A percentile compares a stretch with the other conserved stretches of the same genome.
Conservation (phyloP, 257 asterid species). For the Scutellaria barbata region DNA sequence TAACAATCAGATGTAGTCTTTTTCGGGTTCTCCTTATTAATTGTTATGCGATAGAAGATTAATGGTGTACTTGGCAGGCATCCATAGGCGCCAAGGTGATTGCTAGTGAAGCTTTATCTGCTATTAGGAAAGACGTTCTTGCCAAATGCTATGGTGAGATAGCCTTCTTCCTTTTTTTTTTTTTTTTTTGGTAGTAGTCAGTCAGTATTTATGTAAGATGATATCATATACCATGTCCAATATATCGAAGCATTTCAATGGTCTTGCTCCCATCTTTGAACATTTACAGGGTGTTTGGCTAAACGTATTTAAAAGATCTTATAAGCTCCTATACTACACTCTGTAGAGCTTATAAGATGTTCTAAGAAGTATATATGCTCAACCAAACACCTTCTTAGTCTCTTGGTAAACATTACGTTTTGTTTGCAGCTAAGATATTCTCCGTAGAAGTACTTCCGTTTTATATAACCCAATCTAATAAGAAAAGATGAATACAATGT, state of each 20-base stretch:
- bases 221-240: slow-evolving; percentile 2
- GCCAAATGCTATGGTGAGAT: slow-evolving; percentile 98
- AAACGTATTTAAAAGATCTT: no score
- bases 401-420: slow-evolving; percentile 20
- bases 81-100: slow-evolving; percentile 95
- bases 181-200: no score
- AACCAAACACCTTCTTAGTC: neutral
- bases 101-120: slow-evolving; percentile 96
- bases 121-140: slow-evolving; percentile 95
- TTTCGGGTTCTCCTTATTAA: neutral
- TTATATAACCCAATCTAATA: neutral
- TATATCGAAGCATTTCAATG: neutral
- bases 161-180: slow-evolving; percentile 16
- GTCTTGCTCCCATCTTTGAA: neutral
- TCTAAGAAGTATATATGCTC: no score
- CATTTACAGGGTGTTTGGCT: neutral
- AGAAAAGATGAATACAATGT: slow-evolving; percentile 6
- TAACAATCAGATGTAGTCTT: no score
- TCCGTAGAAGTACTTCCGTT: neutral
- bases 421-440: slow-evolving; percentile 4
- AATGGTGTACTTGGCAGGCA: slow-evolving; percentile 60
- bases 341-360: no score
- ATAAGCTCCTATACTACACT: no score
- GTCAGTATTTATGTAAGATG: slow-evolving; percentile 17
- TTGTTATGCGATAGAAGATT: slow-evolving; percentile 2